Evolutionary conservation across 176 grass and related monocot genomes (phyloP), one percentile per base, ranked within the genome.

Genomic region (Carex littledalei): DNA sequence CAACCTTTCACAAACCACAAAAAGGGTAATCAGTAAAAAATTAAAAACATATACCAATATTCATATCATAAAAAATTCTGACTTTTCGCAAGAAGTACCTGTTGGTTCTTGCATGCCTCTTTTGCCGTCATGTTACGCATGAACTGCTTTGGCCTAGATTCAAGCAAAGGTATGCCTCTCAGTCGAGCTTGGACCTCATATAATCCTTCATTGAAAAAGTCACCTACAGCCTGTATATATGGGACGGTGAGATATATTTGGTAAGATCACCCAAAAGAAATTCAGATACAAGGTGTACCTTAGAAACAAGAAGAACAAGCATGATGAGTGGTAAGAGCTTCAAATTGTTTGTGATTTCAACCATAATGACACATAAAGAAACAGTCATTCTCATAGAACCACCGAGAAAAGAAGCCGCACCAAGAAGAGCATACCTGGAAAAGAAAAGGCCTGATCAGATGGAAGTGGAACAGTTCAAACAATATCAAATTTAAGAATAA

Each of bases 341-440:
- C 90, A 98, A 93, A 66, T 98, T 98, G 72, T 98, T 98, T 63
- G 96, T 98, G 63, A 98, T 98, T 88, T 98, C 96, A 85, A 98
- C 96, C 96, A 98, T 98, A 79, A 98, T 98, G 64, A 98, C 96
- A 89, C 96, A 98, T 84, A 98, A 89, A 86, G 96, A 95, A 81
- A 98, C 96, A 41, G 93, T 98, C 96, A 98, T 98, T 94, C 96
- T 85, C 96, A 98, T 98, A 43, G 96, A 98, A 82, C 96, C 96
- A 81, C 96, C 96, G 69, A 98, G 96, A 89, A 98, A 98, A 43
- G 96, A 95, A 72, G 96, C 96, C 83, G 96, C 96, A 64, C 96
- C 96, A 85, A 98, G 96, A 76, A 98, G 84, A 73, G 96, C 96
- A 91, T 98, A 98, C 91, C 96, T 98, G 69, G 57, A 81, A 81